Evolutionary conservation across 352 stramenopile genomes (phyloP), one percentile per base, ranked within the genome.

Genomic region (Phytopythium sindhum): DNA sequence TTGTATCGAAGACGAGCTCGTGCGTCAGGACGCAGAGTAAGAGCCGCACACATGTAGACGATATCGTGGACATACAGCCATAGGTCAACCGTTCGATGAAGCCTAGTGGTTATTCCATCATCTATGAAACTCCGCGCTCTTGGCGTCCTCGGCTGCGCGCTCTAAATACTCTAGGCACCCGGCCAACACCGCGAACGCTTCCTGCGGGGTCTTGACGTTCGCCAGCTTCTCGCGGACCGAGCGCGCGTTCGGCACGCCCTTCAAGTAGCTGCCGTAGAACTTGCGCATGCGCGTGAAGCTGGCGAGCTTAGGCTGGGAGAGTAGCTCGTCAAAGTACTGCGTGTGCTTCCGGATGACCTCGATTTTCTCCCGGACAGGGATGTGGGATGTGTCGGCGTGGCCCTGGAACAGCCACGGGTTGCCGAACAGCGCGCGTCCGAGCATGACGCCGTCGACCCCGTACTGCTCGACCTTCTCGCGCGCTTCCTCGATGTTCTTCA

Each of bases 391-490:
- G 57, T 86, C 78, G 0, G 65, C 50, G 39, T 82, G 76, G 19
- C 86, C 80, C 59, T 90, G 78, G 23, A 95, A 95, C 23, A 95
- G 75, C 86, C 84, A 91, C 53, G 86, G 84, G 51, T 91, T 95
- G 17, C 84, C 86, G 60, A 95, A 92, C 2, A 93, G 61, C 26
- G 80, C 86, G 15, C 86, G 80, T 0, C 86, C 86, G 17, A 93
- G 68, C 86, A 95, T 95, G 24, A 93, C 75, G 12, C 86, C 86
- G 50, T 95, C 86, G 8, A 93, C 71, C 17, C 81, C 82, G 57
- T 88, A 93, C 24, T 75, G 57, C 1, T 81, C 66, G n/a, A 87
- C 82, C 63, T 91, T 95, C 19, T 86, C 63, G 15, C 75, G 59
- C 12, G 84, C 86, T 2, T 95, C 81, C 21, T 80, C 65, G 17